Base-by-base conservation (phyloP, 208 protist species). In the Acanthamoeba quina region DNA sequence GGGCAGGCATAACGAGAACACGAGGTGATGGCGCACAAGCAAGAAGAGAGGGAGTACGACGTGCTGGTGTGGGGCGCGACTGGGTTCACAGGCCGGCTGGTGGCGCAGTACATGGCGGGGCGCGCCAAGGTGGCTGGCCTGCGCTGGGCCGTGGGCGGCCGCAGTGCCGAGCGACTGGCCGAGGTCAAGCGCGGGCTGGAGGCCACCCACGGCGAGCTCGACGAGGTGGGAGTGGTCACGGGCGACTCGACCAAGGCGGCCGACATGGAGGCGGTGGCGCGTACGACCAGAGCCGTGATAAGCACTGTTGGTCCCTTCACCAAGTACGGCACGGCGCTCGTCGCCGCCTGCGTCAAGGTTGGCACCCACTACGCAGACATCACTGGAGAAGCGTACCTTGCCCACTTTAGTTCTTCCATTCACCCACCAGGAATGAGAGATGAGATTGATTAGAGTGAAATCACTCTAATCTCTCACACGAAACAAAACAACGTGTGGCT, bases 311-410 rank as follows among this genome's bases (percentile, higher is more conserved):
- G 96, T 5, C 96, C 96, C 37, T 96, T 95, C 64, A 6, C 26
- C 31, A 29, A 52, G 31, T 94, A 94, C 54, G 95, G 95, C 24
- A 96, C 95, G 6, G 6, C n/a, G 13, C 78, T 96, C 10, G 94
- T 96, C 11, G 58, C n/a, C 21, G 94, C 92, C 41, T 97, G 95
- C 68, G 95, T 90, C 44, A 90, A 54, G n/a, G n/a, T 11, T 21
- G 94, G 96, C 31, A 96, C 94, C 11, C 94, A 96, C 93, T 97
- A 97, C 93, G 70, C 72, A 26, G 96, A 97, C 86, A 96, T 96
- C 82, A 97, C 96, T 6, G 96, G 96, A 3, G 96, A 97, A 76
- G 64, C 90, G 60, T 92, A 93, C 62, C 54, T 34, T 58, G n/a
- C 9, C 70, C 24, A 68, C 54, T 60, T 60, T 17, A 1, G 26